phyloP scores from a whole-genome alignment of 2,329 filamentous ascomycete genomes.

The Trichoderma pleuroti region DNA sequence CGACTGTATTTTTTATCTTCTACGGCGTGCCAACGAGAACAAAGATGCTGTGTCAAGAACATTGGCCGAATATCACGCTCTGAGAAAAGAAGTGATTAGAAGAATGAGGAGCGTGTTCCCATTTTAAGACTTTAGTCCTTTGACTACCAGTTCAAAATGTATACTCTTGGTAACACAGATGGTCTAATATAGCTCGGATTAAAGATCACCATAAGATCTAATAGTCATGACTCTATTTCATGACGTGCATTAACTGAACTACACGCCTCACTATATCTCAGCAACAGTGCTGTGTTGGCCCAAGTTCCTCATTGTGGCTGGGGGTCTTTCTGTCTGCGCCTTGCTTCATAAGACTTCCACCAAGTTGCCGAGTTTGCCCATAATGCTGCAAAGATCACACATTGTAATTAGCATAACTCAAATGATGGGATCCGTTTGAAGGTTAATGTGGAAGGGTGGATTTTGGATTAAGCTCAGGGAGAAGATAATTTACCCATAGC shows the following conservation, averaged over 20 bases:
- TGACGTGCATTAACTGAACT: background rate
- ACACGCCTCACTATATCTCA: background rate
- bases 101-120: conserved; percentile 27
- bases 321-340: background rate
- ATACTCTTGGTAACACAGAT: background rate
- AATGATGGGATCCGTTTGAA: background rate
- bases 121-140: background rate
- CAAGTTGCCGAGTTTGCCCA: background rate
- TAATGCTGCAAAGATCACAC: background rate
- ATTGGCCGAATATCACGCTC: conserved; percentile 29
- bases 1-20: conserved; percentile 39
- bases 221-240: background rate
- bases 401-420: background rate
- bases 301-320: background rate
- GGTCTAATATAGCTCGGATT: background rate
- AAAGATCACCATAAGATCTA: background rate
- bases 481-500: background rate
- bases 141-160: background rate
- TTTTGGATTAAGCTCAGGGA: background rate
- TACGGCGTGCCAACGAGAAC: conserved; percentile 38
- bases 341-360: background rate
- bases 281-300: background rate
- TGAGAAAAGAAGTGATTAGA: conserved; percentile 31
- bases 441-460: background rate
- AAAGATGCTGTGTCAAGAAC: conserved; percentile 36